Percentiles rank a stretch among this genome's conserved stretches.
phyloP scores from a whole-genome alignment of 305 asterid species.

The Nicotiana rustica region DNA sequence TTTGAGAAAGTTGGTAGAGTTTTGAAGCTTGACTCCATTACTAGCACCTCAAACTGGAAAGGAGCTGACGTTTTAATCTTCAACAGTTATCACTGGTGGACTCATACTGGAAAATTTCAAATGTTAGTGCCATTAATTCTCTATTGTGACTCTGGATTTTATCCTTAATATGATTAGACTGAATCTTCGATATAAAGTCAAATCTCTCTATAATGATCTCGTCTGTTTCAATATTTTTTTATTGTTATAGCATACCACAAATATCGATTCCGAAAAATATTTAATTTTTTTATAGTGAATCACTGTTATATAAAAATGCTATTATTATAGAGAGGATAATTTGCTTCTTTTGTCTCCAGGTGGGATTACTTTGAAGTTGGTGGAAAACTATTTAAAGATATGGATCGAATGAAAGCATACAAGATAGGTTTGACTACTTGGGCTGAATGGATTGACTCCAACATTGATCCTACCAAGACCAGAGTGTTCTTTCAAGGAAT shows the following conservation, averaged over 20 bases:
- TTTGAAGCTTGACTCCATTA: background rate
- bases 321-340: background rate
- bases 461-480: conserved; percentile 54
- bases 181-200: too few species aligned
- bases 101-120: background rate
- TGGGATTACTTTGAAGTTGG: conserved; percentile 11
- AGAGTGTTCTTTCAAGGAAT: conserved; percentile 74
- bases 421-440: conserved; percentile 48
- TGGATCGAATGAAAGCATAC: conserved; percentile 21
- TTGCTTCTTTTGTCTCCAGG: background rate
- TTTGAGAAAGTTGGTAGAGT: background rate
- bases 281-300: too few species aligned
- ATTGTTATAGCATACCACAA: too few species aligned
- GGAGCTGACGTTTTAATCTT: background rate
- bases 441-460: conserved; percentile 78
- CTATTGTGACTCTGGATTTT: too few species aligned
- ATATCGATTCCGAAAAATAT: too few species aligned
- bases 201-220: too few species aligned
- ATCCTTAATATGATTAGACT: too few species aligned
- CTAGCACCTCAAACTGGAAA: background rate
- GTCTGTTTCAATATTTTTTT: too few species aligned
- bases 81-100: conserved; percentile 16
- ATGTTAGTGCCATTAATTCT: background rate
- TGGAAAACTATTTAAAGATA: background rate
- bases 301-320: too few species aligned